These are phyloP conservation scores for Boletus pseudo-olivaceus DNA, from an alignment of 768 basidiomycete species.

Conservation along the genomic window DNA sequence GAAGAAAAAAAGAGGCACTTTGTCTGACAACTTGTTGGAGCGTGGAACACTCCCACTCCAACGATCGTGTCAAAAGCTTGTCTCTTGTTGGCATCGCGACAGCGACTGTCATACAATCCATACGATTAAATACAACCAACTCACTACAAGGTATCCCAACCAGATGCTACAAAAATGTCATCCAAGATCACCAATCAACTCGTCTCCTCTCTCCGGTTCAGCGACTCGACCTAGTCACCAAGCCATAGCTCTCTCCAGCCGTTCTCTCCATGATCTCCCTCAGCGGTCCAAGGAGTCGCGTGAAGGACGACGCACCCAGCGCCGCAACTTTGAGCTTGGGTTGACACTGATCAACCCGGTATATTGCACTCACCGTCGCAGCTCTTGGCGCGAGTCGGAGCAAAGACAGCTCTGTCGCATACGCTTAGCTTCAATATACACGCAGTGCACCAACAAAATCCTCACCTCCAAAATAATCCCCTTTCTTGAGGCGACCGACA, in stretches of 20 bases:
- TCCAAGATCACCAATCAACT: neutral
- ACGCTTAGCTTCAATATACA: neutral
- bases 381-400: slow-evolving; percentile 87
- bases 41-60: slow-evolving; percentile 15
- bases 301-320: slow-evolving; percentile 90
- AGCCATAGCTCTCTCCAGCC: slow-evolving; percentile 71
- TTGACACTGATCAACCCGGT: slow-evolving; percentile 38
- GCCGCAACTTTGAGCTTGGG: slow-evolving; percentile 90
- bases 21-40: neutral
- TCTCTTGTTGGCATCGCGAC: slow-evolving; percentile 33
- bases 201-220: slow-evolving; percentile 11
- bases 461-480: slow-evolving; percentile 98
- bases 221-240: slow-evolving; percentile 32
- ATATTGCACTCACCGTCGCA: slow-evolving; percentile 88
- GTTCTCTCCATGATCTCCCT: slow-evolving; percentile 91
- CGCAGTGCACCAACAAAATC: neutral
- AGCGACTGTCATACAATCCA: neutral
- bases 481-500: slow-evolving; percentile 77
- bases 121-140: neutral
- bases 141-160: slow-evolving; percentile 6
- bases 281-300: slow-evolving; percentile 86
- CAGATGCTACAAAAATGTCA: slow-evolving; percentile 10
- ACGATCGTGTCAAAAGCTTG: neutral
- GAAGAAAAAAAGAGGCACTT: neutral
- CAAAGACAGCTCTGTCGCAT: slow-evolving; percentile 75